These are phyloP conservation scores for Coemansia furcata DNA, from an alignment of 192 early-diverging fungal genomes.

Conservation along the genomic window DNA sequence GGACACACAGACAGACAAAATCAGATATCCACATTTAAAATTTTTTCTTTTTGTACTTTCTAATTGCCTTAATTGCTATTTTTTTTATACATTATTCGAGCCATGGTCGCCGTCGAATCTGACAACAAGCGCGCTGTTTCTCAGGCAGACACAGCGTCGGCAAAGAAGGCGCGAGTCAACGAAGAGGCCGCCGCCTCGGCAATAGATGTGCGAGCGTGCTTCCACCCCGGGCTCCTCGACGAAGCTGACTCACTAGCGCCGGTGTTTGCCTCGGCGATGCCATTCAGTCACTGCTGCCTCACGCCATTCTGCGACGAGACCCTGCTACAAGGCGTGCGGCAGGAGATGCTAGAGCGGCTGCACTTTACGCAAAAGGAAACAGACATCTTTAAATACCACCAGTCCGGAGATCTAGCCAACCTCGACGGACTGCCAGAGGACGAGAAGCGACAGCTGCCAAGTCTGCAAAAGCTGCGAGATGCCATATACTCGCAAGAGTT, in stretches of 20 bases:
- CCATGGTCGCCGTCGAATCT: neutral
- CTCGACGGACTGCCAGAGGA: conserved; percentile 65
- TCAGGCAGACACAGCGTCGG: neutral
- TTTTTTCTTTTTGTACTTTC: neutral
- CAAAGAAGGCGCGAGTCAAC: conserved; percentile 9
- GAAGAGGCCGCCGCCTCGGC: neutral
- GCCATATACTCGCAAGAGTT: conserved; percentile 74
- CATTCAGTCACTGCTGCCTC: conserved; percentile 68
- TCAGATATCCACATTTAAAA: neutral
- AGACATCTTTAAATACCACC: conserved; percentile 79
- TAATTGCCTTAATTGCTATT: neutral
- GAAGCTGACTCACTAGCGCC: conserved; percentile 10
- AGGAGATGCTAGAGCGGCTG: conserved; percentile 61
- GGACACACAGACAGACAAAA: neutral
- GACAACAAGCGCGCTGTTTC: conserved; percentile 12
- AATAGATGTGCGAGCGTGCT: conserved; percentile 20
- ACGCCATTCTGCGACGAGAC: conserved; percentile 58
- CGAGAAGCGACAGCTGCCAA: conserved; percentile 58
- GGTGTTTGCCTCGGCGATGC: conserved; percentile 41
- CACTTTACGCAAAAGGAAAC: conserved; percentile 82
- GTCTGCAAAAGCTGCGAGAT: conserved; percentile 63
- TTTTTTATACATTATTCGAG: too few species aligned
- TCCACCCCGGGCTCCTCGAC: conserved; percentile 27
- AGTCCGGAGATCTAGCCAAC: conserved; percentile 82
- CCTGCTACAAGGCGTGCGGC: conserved; percentile 61